phyloP scores from a whole-genome alignment of 805 yeast genomes.

The Ogataea ramenticola region DNA sequence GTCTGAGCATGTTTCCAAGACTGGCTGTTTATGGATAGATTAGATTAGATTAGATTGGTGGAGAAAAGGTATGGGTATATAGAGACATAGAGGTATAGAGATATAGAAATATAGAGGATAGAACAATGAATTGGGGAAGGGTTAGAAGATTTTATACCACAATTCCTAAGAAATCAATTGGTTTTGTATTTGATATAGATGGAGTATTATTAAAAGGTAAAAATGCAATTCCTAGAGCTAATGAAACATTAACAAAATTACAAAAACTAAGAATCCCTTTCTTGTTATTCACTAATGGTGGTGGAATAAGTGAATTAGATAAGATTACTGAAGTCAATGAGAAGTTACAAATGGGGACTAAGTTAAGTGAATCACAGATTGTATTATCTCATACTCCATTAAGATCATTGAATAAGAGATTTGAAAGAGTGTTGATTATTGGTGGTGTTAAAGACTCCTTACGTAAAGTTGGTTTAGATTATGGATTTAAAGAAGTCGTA shows the following conservation, averaged over 20 bases:
- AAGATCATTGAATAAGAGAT: constrained; percentile 46
- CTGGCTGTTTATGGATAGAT: too few relatives aligned
- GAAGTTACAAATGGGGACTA: constrained; percentile 26
- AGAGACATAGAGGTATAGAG: too few relatives aligned
- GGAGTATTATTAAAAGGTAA: constrained; percentile 81
- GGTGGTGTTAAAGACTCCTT: constrained; percentile 76
- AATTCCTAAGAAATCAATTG: constrained; percentile 8
- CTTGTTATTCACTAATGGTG: constrained; percentile 85
- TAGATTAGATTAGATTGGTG: too few relatives aligned
- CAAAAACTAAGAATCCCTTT: constrained; percentile 57
- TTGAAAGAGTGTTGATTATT: constrained; percentile 63
- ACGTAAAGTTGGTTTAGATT: constrained; percentile 60
- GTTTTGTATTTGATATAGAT: constrained; percentile 51
- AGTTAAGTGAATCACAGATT: constrained; percentile 48
- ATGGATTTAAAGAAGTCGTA: constrained; percentile 74
- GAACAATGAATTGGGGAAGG: too few relatives aligned
- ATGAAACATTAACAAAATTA: constrained; percentile 39
- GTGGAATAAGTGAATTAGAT: constrained; percentile 65
- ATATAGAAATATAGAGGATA: too few relatives aligned
- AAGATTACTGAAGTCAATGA: constrained; percentile 48
- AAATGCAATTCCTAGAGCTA: constrained; percentile 58
- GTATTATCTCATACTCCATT: constrained; percentile 88
- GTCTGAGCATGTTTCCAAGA: too few relatives aligned
- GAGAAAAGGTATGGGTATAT: too few relatives aligned
- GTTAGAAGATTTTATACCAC: not conserved